Evolutionary conservation across 352 stramenopile genomes (phyloP).

Genomic region (Phytopythium ostracodes): DNA sequence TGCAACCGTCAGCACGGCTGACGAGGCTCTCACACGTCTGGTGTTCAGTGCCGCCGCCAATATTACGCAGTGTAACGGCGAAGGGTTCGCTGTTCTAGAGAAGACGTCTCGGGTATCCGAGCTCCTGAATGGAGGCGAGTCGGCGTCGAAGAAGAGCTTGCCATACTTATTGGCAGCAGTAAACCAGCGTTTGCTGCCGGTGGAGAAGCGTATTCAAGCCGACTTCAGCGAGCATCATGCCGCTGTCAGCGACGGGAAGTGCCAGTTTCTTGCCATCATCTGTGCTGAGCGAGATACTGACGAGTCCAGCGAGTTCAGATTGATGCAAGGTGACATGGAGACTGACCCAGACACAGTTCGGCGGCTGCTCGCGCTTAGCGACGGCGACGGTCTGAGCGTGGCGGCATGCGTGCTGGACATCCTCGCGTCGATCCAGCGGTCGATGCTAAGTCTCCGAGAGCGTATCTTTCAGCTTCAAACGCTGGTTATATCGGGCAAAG

Average conservation of each 20-base stretch:
- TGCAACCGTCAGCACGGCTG: not conserved
- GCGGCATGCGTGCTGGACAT: conserved; percentile 61
- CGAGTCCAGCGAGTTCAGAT: not conserved
- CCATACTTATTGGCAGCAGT: conserved; percentile 16
- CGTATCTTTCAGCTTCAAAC: conserved; percentile 28
- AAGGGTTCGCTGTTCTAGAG: conserved; percentile 16
- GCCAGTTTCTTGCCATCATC: not conserved
- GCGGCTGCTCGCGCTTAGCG: conserved; percentile 37
- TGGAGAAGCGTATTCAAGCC: conserved; percentile 12
- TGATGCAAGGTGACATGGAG: conserved; percentile 6
- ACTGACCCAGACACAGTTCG: conserved; percentile 9
- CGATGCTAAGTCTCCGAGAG: conserved; percentile 24
- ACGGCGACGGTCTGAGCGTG: conserved; percentile 56
- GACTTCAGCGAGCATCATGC: conserved; percentile 23
- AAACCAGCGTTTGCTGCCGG: conserved; percentile 5
- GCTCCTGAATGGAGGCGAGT: conserved; percentile 10
- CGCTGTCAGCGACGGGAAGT: not conserved
- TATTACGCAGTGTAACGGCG: not conserved
- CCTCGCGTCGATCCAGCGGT: conserved; percentile 35
- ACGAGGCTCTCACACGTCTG: conserved; percentile 15
- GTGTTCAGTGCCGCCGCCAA: conserved; percentile 11
- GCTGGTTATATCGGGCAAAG: conserved; percentile 32
- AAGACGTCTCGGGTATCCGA: conserved; percentile 22
- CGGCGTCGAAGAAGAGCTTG: conserved; percentile 17
- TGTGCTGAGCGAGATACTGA: not conserved